Percentiles rank a stretch among this genome's conserved stretches.
Conservation (phyloP, 768 basidiomycete species). For the Lentinula boryana region DNA sequence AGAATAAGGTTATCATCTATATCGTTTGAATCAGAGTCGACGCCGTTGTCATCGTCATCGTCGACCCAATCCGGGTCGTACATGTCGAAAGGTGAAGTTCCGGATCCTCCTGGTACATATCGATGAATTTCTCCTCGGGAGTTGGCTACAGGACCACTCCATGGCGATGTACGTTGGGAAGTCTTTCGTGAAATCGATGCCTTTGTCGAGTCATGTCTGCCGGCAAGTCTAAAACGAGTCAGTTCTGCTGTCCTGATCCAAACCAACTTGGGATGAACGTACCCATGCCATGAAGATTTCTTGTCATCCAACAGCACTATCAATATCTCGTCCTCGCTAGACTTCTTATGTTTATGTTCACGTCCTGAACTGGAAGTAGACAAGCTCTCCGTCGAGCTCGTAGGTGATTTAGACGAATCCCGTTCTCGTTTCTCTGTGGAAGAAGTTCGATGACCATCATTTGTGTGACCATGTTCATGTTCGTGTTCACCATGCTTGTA, state of each 20-base stretch:
- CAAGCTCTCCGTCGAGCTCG: slow-evolving; percentile 1
- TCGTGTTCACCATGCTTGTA: not conserved
- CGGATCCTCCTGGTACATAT: not conserved
- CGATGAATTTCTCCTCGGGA: slow-evolving; percentile 5
- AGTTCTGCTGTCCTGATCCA: not conserved
- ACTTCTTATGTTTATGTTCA: not conserved
- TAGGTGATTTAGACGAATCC: slow-evolving; percentile 3
- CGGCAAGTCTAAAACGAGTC: not conserved
- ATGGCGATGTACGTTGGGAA: slow-evolving; percentile 1
- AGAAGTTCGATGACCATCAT: not conserved
- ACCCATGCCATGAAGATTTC: slow-evolving; percentile 5
- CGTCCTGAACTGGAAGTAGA: not conserved
- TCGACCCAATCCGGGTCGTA: not conserved
- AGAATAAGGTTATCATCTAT: not conserved
- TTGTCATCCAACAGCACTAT: slow-evolving; percentile 4
- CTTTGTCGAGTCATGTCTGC: not conserved
- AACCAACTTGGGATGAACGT: not conserved
- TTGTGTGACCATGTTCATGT: not conserved
- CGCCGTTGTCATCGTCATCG: not conserved
- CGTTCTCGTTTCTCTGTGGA: not conserved
- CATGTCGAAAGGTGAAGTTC: not conserved
- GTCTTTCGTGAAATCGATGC: not conserved
- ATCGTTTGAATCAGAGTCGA: not conserved
- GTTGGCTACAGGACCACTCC: slow-evolving; percentile 5
- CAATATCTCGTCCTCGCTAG: slow-evolving; percentile 1